A percentile compares a stretch with the other conserved stretches of the same genome.
phyloP scores from a whole-genome alignment of 1,139 yeast species.

The Casaregolazyma lundiana region DNA sequence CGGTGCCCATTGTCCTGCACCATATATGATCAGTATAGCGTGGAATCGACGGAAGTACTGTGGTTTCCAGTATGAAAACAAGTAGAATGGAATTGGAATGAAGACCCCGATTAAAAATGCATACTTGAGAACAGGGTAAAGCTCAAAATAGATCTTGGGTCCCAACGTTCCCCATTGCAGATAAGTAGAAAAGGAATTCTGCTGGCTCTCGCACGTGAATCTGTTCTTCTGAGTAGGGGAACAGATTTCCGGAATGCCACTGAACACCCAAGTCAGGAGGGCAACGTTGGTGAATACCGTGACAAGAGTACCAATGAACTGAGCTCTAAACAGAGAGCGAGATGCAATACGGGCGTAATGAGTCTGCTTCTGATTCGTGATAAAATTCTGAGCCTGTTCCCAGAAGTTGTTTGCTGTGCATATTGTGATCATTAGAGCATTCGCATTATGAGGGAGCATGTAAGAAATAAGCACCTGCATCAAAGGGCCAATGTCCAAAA shows the following conservation, averaged over 20 bases:
- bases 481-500: conserved; percentile 51
- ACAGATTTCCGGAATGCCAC: conserved; percentile 18
- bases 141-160: conserved; percentile 47
- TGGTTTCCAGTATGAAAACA: conserved; percentile 1
- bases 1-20: conserved; percentile 42
- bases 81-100: conserved; percentile 13
- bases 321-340: conserved; percentile 50
- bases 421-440: conserved; percentile 52
- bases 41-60: conserved; percentile 31
- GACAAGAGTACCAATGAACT: conserved; percentile 37
- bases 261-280: conserved; percentile 44
- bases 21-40: conserved; percentile 44
- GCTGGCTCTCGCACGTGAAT: conserved; percentile 33
- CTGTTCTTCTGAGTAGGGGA: conserved; percentile 33
- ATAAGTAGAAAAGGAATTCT: conserved; percentile 46
- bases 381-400: conserved; percentile 42
- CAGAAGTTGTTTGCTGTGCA: conserved; percentile 55
- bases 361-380: conserved; percentile 55
- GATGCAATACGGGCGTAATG: conserved; percentile 55
- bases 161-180: conserved; percentile 61
- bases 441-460: conserved; percentile 57
- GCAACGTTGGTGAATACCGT: conserved; percentile 41
- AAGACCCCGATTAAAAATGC: conserved; percentile 47
- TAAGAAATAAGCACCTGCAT: conserved; percentile 55
- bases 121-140: conserved; percentile 43